Base-by-base conservation (phyloP, 2,329 filamentous ascomycete genomes). In the Colletotrichum karsti region DNA sequence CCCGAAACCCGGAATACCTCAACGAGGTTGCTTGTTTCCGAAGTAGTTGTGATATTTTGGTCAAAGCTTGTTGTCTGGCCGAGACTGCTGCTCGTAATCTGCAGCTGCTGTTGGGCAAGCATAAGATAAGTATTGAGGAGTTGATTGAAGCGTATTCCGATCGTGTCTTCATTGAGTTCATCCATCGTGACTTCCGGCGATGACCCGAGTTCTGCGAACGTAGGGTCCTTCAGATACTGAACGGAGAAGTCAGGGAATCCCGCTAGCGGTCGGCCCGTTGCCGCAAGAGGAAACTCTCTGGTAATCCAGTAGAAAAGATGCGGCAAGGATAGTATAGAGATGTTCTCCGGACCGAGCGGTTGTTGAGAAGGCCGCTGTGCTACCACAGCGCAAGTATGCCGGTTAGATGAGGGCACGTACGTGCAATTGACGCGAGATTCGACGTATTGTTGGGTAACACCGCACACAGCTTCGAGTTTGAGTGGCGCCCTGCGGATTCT, bases 61-160 rank as follows among this genome's bases (percentile, higher is more conserved):
- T 18, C 2, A 18, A 6, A 61, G 6, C 39, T 42, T 12, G 13
- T 30, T 30, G 9, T 42, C 37, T 28, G 24, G 18, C 22, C 22
- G 3, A 30, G 15, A 48, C 35, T 7, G n/a, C 35, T 12, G 24
- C 20, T 41, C 9, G 15, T 26, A 1, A 46, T 8, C 33, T 57
- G 39, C 0, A 48, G 15, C 8, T 48, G 12, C n/a, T 48, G 44
- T n/a, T 48, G 44, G 15, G 28, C 56, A 0, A 63, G 24, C n/a
- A 28, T 5, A 12, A 66, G 1, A 13, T 66, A 61, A 0, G 56
- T 61, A 18, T 66, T 61, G 48, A 66, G 24, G 4, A 66, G 20
- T 18, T 61, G 56, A 9, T 37, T 28, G 0, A 61, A 18, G 3
- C 56, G 56, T 1, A 30, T 8, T 0, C 56, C 39, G 30, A 56